A percentile compares a stretch with the other conserved stretches of the same genome.
These are phyloP conservation scores for Solanum chiquidenum DNA, from an alignment of 257 asterid genomes.

Conservation along the genomic window DNA sequence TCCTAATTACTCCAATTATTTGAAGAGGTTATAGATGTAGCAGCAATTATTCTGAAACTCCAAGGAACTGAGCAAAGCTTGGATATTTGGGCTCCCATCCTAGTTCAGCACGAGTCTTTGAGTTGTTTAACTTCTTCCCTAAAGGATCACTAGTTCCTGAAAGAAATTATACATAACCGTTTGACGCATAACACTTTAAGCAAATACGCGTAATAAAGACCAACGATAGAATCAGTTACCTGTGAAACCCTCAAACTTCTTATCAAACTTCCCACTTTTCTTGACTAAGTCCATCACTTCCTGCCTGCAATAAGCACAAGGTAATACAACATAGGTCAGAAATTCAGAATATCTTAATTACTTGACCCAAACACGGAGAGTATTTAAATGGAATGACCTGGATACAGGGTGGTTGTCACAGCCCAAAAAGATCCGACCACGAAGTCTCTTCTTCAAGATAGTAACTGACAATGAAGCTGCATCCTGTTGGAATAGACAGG, in stretches of 20 bases:
- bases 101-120: constrained; percentile 59
- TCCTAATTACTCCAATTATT: background rate
- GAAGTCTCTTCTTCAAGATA: constrained; percentile 63
- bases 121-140: constrained; percentile 83
- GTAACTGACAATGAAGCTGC: constrained; percentile 80
- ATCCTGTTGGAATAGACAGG: constrained; percentile 35
- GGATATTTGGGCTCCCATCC: constrained; percentile 85
- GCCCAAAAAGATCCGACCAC: constrained; percentile 66
- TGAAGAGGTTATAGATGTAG: background rate
- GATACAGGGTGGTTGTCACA: constrained; percentile 87
- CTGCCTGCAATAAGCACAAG: constrained; percentile 43
- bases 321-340: background rate
- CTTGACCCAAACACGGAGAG: background rate
- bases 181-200: background rate
- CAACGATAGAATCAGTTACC: constrained; percentile 26
- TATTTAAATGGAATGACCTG: constrained; percentile 33
- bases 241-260: constrained; percentile 67
- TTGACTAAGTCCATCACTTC: constrained; percentile 71
- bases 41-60: constrained; percentile 16
- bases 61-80: constrained; percentile 81
- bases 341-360: background rate
- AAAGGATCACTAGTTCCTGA: constrained; percentile 74
- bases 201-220: background rate
- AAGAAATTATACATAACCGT: background rate
- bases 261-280: constrained; percentile 55